Evolutionary conservation across 140 eudicot species (phyloP).

Genomic region (Senecio squalidus): DNA sequence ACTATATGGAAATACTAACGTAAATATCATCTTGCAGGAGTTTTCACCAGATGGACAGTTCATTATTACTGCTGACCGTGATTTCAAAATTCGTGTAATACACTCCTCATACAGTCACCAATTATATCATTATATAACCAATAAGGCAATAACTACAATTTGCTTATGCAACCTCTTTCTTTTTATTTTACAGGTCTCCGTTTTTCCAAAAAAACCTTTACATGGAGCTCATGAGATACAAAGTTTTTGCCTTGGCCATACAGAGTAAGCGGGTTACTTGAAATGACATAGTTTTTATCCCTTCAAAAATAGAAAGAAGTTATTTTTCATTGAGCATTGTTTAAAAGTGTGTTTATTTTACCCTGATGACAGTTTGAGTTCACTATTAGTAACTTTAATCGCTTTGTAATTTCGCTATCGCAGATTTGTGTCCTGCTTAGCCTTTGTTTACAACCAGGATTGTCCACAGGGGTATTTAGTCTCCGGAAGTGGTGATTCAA

Average conservation of each 20-base stretch:
- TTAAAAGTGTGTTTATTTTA: background rate
- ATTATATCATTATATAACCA: background rate
- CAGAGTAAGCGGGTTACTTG: conserved; percentile 63
- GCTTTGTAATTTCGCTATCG: conserved; percentile 5
- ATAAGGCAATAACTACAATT: background rate
- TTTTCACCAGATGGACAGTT: conserved; percentile 81
- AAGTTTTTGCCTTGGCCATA: conserved; percentile 93
- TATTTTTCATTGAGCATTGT: no score
- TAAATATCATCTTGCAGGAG: conserved; percentile 49
- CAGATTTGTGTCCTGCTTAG: conserved; percentile 85
- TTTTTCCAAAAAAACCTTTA: conserved; percentile 67
- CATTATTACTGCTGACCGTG: conserved; percentile 91
- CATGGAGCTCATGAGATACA: conserved; percentile 96
- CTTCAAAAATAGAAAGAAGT: no score
- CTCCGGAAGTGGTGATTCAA: conserved; percentile 98
- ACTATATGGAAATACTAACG: conserved; percentile 6
- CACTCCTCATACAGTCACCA: background rate
- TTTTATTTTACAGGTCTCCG: conserved; percentile 55
- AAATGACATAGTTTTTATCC: background rate
- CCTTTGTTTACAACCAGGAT: conserved; percentile 53
- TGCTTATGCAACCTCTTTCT: background rate
- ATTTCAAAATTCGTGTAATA: conserved; percentile 92
- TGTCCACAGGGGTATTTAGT: conserved; percentile 61
- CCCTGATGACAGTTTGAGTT: background rate
- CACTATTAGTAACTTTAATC: background rate